Evolutionary conservation across 306 rosid genomes (phyloP), one percentile per base, ranked within the genome.

Genomic region (Pyrus pyrifolia): DNA sequence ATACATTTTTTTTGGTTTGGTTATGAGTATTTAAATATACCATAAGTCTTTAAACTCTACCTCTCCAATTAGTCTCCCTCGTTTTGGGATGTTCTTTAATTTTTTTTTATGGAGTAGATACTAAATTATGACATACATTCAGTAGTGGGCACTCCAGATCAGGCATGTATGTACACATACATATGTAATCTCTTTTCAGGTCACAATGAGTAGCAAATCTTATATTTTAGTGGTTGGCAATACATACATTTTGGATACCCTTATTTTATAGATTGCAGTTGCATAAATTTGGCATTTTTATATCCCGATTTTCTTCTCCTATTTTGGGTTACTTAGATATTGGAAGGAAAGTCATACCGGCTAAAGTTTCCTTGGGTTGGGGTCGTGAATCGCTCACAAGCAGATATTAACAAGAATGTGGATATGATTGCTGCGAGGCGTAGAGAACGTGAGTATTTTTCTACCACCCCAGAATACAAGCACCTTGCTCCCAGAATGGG

Each of bases 401-500:
- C 82, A 5, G 97, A 93, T 79, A 93, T 93, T 72, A 93, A 93
- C 88, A 93, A 91, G 87, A 93, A 91, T 83, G 96, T 91, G 51
- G 98, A 91, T 83, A 93, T 93, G 98, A 93, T 93, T 81, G 98
- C 98, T 70, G 96, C 98, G 70, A 89, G 98, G 76, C 97, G 88
- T 70, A 90, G 94, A 68, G 98, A 93, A 79, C 97, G 90, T 0
- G 97, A 91, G 44, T 91, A 93, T 71, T 93, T 93, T 80, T 12
- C 89, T 40, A 87, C 8, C 80, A 89, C 97, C 75, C 93, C 94
- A 21, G 98, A 93, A 81, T 93, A 93, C 85, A 91, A 75, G 86
- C 98, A 91, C 83, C 89, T 93, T 57, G 89, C 97, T 76, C 91
- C 78, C 72, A 85, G 97, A 83, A 93, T 93, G 98, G 98, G 98